phyloP scores from a whole-genome alignment of 148 eudicot genomes.

The Nepenthes gracilis region DNA sequence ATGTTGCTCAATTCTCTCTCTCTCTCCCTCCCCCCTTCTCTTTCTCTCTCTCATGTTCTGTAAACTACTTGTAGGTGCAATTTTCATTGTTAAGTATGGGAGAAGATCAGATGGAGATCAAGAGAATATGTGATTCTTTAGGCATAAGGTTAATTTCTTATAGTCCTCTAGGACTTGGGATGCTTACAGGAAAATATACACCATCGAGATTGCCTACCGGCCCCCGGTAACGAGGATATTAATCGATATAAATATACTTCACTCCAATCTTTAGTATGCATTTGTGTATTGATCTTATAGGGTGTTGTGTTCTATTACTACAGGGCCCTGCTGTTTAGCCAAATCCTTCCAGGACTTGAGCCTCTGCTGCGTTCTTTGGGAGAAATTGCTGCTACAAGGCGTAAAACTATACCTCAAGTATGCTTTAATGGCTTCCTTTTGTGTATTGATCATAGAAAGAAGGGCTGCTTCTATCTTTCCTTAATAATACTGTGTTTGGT shows the following conservation, averaged over 20 bases:
- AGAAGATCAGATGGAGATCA: slow-evolving; percentile 78
- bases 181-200: slow-evolving; percentile 92
- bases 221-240: slow-evolving; percentile 40
- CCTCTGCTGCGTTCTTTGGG: slow-evolving; percentile 51
- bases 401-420: slow-evolving; percentile 79
- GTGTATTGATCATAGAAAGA: not conserved
- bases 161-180: slow-evolving; percentile 92
- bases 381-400: slow-evolving; percentile 54
- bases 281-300: not conserved
- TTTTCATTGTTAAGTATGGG: slow-evolving; percentile 84
- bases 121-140: slow-evolving; percentile 57
- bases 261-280: not conserved
- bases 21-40: not conserved
- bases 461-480: no score
- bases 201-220: slow-evolving; percentile 66
- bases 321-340: slow-evolving; percentile 72
- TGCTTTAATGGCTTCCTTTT: not conserved
- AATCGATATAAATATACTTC: not conserved
- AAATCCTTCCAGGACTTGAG: slow-evolving; percentile 84
- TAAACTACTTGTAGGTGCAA: slow-evolving; percentile 46
- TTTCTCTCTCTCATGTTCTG: not conserved
- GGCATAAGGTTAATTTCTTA: slow-evolving; percentile 71
- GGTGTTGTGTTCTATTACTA: not conserved
- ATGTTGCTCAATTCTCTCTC: not conserved
- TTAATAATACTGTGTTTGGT: no score